phyloP scores from a whole-genome alignment of 1,284 basidiomycete species.

The Marasmius tenuissimus region DNA sequence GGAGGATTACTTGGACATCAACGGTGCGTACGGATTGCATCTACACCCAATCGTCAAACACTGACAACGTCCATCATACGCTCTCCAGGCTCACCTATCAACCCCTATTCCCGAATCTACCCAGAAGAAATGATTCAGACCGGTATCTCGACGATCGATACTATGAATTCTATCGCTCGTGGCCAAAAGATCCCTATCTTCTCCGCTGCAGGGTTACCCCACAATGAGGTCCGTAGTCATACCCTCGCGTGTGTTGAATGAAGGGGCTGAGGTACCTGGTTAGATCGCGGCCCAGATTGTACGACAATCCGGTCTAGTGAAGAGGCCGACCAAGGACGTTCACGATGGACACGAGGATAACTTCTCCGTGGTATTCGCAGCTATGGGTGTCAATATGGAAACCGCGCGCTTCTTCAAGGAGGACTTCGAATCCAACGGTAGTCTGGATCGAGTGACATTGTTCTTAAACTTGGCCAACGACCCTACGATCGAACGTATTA shows the following conservation, averaged over 20 bases:
- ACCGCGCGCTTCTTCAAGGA: constrained; percentile 99
- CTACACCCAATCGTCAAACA: constrained; percentile 5
- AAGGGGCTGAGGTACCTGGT: constrained; percentile 1
- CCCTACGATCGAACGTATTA: constrained; percentile 99
- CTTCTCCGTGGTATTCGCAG: constrained; percentile 99
- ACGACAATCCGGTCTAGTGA: constrained; percentile 97
- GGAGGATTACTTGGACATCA: constrained; percentile 99
- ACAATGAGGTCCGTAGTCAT: constrained; percentile 81
- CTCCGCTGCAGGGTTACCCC: constrained; percentile 97
- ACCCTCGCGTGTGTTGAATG: constrained; percentile 11
- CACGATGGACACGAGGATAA: constrained; percentile 99
- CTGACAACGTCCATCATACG: constrained; percentile 9
- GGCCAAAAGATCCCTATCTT: constrained; percentile 99
- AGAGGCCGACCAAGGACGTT: constrained; percentile 92
- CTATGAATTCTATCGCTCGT: constrained; percentile 99
- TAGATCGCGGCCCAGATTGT: constrained; percentile 99
- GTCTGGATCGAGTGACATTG: constrained; percentile 95
- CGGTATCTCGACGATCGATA: constrained; percentile 98
- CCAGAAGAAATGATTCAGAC: constrained; percentile 99
- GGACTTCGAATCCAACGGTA: constrained; percentile 99
- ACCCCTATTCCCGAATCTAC: constrained; percentile 99
- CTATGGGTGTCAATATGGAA: constrained; percentile 99
- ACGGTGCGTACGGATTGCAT: constrained; percentile 61
- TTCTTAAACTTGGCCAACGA: constrained; percentile 99
- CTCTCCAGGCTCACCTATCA: constrained; percentile 90